Base-by-base conservation (phyloP, 768 basidiomycete genomes). In the Tricholoma sp. region DNA sequence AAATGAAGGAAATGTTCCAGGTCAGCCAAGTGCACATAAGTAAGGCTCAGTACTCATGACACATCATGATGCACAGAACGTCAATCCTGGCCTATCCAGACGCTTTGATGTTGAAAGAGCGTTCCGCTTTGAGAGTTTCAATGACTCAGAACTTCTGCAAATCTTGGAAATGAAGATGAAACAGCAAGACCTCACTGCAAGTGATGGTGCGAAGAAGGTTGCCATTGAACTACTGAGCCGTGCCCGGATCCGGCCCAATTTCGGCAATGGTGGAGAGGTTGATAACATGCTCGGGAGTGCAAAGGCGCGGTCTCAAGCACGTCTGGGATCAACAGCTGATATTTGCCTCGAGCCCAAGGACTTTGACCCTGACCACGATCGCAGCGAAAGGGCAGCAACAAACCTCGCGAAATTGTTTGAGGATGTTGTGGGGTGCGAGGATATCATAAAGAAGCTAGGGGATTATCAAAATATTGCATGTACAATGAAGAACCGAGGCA, bases 1-100 rank as follows among this genome's bases (percentile, higher is more conserved):
- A 86, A 62, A 87, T 88, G 79, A 65, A 70, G 19, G 83, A 87
- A 21, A 88, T 89, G 87, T 88, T 88, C 68, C 84, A 85, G 72
- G 86, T 79, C 9, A 43, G 19, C 18, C 18, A 18, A 19, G 9
- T 43, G 8, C 18, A 6, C 9, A n/a, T 16, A 4, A 39, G 19
- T 16, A 7, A 43, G 41, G 10, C 2, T 43, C 19, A 21, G 41
- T 21, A 21, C 9, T 43, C 8, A 43, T 19, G 9, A 7, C 19
- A 8, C 24, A 27, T n/a, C n/a, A n/a, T n/a, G n/a, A n/a, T 21
- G 7, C 19, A 9, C 54, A 88, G 86, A 83, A 87, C 51, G 86
- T 87, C 29, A 89, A 88, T 62, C 83, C 85, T 0, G 87, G 86
- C 12, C 69, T 88, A 8, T 69, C 80, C 2, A 79, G 86, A 22